Evolutionary conservation across 2,329 filamentous ascomycete genomes (phyloP).

Genomic region (Tolypocladium endophyticum): DNA sequence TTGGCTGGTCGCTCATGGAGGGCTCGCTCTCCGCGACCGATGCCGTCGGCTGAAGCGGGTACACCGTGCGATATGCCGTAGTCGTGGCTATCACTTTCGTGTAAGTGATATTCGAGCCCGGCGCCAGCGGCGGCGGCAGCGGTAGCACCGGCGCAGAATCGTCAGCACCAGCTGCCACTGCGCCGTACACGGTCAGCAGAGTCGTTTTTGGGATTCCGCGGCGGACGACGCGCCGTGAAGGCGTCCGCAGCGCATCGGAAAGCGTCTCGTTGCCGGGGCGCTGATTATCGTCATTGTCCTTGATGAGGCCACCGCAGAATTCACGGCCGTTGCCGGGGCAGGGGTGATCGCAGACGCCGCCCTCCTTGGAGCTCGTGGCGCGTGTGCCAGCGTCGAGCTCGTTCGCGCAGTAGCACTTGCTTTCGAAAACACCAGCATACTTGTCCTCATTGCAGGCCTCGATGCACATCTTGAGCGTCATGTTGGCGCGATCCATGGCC

Average conservation of each 20-base stretch:
- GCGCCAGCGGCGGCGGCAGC: slow-evolving; percentile 22
- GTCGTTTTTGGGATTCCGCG: slow-evolving; percentile 9
- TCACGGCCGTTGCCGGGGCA: slow-evolving; percentile 30
- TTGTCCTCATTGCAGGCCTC: slow-evolving; percentile 21
- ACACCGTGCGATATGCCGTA: slow-evolving; percentile 1
- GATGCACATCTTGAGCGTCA: slow-evolving; percentile 30
- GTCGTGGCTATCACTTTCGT: background rate
- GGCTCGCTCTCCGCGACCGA: background rate
- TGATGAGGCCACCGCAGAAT: slow-evolving; percentile 30
- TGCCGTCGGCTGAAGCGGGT: background rate
- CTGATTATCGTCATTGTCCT: background rate
- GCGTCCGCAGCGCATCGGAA: background rate
- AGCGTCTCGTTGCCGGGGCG: background rate
- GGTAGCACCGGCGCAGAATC: slow-evolving; percentile 8
- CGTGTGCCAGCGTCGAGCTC: slow-evolving; percentile 27
- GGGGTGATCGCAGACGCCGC: slow-evolving; percentile 18
- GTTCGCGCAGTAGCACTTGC: slow-evolving; percentile 35
- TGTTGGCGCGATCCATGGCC: slow-evolving; percentile 16
- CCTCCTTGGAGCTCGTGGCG: slow-evolving; percentile 10
- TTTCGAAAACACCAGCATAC: slow-evolving; percentile 29
- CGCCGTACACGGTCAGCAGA: slow-evolving; percentile 34
- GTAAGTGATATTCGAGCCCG: slow-evolving; percentile 6
- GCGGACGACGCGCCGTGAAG: background rate
- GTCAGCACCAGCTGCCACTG: slow-evolving; percentile 14
- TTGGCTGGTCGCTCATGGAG: slow-evolving; percentile 11